Evolutionary conservation across 192 early-diverging fungal species (phyloP).

Genomic region (Coemansia guatemalensis): DNA sequence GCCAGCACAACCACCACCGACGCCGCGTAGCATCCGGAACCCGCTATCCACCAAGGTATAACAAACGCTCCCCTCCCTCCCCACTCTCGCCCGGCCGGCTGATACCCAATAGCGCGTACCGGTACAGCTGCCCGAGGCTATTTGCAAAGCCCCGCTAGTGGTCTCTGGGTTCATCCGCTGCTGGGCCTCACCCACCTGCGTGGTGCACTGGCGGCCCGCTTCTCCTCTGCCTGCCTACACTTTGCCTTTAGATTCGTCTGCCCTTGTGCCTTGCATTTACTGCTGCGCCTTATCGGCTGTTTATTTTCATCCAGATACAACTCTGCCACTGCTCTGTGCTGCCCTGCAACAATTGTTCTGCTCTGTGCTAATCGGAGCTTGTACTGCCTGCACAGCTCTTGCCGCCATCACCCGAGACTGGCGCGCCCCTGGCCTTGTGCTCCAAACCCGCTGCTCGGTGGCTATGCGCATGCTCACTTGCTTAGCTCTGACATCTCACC

Average conservation of each 20-base stretch:
- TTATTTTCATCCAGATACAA: background rate
- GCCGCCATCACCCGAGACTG: background rate
- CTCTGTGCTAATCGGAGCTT: background rate
- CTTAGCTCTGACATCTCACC: constrained; percentile 43
- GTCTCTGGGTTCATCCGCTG: background rate
- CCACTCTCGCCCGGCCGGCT: background rate
- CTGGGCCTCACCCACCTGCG: background rate
- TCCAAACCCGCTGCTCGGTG: constrained; percentile 7
- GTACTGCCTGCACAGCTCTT: constrained; percentile 1
- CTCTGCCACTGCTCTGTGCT: background rate
- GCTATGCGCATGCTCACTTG: constrained; percentile 19
- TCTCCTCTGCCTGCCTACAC: background rate
- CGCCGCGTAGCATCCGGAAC: background rate
- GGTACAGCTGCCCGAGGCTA: background rate
- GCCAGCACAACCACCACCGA: background rate
- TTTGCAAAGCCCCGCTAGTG: background rate
- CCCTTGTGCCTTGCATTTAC: background rate
- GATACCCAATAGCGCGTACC: background rate
- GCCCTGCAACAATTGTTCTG: background rate
- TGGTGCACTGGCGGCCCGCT: background rate
- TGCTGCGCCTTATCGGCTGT: background rate
- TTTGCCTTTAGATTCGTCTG: background rate
- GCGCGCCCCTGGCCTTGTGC: constrained; percentile 7
- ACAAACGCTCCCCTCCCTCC: background rate
- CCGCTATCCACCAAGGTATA: background rate